phyloP scores from a whole-genome alignment of 2,329 filamentous ascomycete species.

The Trichoderma sp. region DNA sequence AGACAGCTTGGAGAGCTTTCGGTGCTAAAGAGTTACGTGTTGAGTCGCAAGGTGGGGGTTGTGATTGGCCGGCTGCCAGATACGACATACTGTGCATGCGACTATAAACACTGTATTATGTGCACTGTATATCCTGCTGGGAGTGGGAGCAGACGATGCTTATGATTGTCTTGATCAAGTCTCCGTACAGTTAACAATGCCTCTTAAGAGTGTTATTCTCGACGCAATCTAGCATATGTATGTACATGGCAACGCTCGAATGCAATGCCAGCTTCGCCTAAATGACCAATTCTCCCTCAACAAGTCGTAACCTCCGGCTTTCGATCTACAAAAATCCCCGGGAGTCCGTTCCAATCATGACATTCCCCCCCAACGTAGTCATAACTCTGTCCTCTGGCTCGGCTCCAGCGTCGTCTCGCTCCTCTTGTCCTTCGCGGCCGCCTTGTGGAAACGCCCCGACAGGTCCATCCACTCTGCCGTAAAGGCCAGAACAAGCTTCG shows the following conservation, averaged over 20 bases:
- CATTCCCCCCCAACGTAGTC: constrained; percentile 4
- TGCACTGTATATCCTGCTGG: neutral
- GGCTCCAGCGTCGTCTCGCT: constrained; percentile 34
- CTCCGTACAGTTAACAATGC: neutral
- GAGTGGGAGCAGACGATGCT: neutral
- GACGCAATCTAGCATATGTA: neutral
- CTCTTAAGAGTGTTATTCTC: neutral
- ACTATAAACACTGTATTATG: neutral
- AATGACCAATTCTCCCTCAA: neutral
- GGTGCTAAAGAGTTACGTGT: constrained; percentile 37
- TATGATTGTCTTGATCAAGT: neutral
- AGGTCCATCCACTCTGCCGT: constrained; percentile 91
- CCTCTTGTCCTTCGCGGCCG: constrained; percentile 34
- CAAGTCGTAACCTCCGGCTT: neutral
- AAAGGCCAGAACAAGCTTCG: constrained; percentile 80
- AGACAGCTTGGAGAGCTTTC: constrained; percentile 37
- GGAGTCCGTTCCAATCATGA: neutral
- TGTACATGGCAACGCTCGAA: neutral
- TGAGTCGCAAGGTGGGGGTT: constrained; percentile 27
- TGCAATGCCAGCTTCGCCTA: neutral
- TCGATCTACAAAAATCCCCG: neutral
- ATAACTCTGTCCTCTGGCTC: constrained; percentile 42
- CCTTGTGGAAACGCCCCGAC: constrained; percentile 43
- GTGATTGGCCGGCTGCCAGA: constrained; percentile 33
- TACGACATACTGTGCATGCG: constrained; percentile 15